These are phyloP conservation scores for Thermothielavioides terrestris DNA, from an alignment of 495 filamentous ascomycete genomes.

Conservation along the genomic window DNA sequence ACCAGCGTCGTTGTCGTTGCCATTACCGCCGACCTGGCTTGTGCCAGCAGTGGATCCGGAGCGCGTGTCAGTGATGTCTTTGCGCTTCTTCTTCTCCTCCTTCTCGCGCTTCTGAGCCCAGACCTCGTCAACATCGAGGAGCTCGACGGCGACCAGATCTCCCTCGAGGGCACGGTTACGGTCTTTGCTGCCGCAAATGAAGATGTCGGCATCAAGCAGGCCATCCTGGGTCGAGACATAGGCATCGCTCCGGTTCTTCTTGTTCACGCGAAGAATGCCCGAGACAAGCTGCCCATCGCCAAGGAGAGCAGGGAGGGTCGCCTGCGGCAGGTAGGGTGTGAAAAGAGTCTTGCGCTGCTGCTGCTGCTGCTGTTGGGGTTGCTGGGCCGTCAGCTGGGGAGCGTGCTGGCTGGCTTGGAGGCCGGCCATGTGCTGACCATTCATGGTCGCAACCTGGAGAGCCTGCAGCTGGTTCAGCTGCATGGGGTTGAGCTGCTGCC, in stretches of 20 bases:
- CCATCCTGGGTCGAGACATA: conserved; percentile 90
- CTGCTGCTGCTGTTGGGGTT: conserved; percentile 79
- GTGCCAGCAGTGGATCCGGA: conserved; percentile 63
- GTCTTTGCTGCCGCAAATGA: conserved; percentile 98
- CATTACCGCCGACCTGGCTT: conserved; percentile 56
- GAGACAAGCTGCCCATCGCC: conserved; percentile 90
- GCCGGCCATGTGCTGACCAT: conserved; percentile 59
- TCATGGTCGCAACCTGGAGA: conserved; percentile 78
- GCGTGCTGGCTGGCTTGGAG: conserved; percentile 72
- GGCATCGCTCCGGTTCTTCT: conserved; percentile 97
- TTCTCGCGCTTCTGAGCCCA: conserved; percentile 98
- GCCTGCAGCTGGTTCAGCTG: conserved; percentile 88
- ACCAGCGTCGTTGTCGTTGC: conserved; percentile 55
- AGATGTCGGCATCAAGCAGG: conserved; percentile 90
- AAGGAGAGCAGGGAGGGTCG: conserved; percentile 82
- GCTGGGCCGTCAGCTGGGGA: conserved; percentile 54
- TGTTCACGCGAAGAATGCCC: conserved; percentile 95
- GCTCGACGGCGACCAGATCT: conserved; percentile 89
- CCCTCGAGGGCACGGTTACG: conserved; percentile 93
- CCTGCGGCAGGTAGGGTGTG: conserved; percentile 95
- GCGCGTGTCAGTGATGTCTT: conserved; percentile 91
- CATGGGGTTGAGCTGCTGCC: conserved; percentile 79
- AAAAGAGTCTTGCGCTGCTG: conserved; percentile 97
- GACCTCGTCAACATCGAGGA: conserved; percentile 96
- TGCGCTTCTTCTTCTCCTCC: conserved; percentile 99